phyloP scores from a whole-genome alignment of 768 basidiomycete genomes.

The Phallus indusiatus region DNA sequence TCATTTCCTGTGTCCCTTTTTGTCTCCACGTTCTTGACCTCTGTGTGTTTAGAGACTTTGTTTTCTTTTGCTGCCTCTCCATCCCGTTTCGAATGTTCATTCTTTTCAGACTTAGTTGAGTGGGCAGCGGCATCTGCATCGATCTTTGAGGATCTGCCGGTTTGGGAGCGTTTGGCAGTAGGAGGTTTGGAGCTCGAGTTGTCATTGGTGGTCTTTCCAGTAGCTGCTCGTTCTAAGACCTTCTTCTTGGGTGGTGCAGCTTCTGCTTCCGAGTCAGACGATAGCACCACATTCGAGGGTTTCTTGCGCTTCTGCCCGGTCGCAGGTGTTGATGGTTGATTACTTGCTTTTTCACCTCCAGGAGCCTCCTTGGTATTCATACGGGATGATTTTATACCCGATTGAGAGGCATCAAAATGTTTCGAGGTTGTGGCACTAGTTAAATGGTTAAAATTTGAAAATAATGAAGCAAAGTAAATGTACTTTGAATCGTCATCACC shows the following conservation, averaged over 20 bases:
- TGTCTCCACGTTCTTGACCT: constrained; percentile 7
- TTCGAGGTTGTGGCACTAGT: background rate
- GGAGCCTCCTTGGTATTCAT: background rate
- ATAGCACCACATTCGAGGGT: background rate
- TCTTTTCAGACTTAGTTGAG: background rate
- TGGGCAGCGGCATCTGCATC: constrained; percentile 2
- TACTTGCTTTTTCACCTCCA: background rate
- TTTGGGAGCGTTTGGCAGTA: constrained; percentile 23
- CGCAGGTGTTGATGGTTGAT: background rate
- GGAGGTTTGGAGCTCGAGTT: constrained; percentile 24
- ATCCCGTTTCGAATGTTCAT: background rate
- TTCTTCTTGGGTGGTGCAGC: constrained; percentile 7
- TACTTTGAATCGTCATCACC: background rate
- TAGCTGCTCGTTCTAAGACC: background rate
- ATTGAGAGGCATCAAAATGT: background rate
- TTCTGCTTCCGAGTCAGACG: constrained; percentile 5
- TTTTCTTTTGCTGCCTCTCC: background rate
- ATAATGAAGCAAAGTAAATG: background rate
- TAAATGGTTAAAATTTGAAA: background rate
- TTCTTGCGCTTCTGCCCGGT: constrained; percentile 4
- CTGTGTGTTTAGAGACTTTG: background rate
- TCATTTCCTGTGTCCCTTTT: background rate
- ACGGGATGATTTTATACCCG: background rate
- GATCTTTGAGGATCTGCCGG: background rate
- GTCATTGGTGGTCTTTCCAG: constrained; percentile 12